Percentiles rank a stretch among this genome's conserved stretches.
These are phyloP conservation scores for Cnidoscolus chayamansa DNA, from an alignment of 441 rosid genomes.

Conservation along the genomic window DNA sequence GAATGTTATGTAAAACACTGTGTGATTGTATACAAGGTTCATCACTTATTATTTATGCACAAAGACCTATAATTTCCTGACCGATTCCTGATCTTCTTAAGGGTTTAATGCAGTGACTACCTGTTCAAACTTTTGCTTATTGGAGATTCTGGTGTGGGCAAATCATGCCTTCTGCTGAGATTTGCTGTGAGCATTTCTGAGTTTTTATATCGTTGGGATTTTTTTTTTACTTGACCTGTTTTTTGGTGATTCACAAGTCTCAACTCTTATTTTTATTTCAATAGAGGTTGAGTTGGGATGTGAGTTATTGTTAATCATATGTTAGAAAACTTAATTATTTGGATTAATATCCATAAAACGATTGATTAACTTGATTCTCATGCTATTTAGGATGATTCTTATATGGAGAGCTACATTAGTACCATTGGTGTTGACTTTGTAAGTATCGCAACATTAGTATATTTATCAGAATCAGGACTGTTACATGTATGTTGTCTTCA, in stretches of 20 bases:
- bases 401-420: conserved; percentile 7
- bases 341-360: background rate
- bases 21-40: background rate
- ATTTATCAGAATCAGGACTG: background rate
- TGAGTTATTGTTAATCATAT: background rate
- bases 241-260: no score
- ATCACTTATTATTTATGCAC: background rate
- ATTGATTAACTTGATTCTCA: background rate
- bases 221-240: background rate
- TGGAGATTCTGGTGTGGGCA: conserved; percentile 11
- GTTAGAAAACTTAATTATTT: background rate
- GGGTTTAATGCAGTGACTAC: background rate
- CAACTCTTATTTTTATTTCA: no score
- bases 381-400: conserved; percentile 3
- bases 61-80: background rate
- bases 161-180: conserved; percentile 9
- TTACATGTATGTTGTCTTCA: background rate
- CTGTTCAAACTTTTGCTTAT: conserved; percentile 3
- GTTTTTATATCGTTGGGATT: no score
- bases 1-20: background rate
- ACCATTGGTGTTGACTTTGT: conserved; percentile 11
- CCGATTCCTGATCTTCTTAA: background rate
- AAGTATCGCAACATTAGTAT: background rate
- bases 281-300: background rate
- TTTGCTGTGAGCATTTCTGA: background rate